Conservation (phyloP, 2,329 filamentous ascomycete species). For the Xylaria sp. region DNA sequence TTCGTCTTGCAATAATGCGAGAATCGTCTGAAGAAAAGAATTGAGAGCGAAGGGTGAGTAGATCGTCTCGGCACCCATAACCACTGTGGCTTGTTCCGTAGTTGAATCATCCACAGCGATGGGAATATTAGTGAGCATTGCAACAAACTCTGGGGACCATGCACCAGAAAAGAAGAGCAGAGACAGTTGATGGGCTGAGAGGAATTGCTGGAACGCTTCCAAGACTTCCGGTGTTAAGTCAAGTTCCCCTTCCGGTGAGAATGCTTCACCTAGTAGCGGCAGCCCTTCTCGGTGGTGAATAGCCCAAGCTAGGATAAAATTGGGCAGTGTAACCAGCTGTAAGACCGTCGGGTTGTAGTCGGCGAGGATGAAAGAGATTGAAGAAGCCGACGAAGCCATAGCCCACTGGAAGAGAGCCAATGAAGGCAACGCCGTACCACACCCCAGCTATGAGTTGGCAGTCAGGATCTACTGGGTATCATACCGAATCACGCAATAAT, state of each 20-base stretch:
- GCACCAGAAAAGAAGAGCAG: slow-evolving; percentile 78
- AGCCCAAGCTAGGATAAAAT: slow-evolving; percentile 78
- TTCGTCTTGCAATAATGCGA: slow-evolving; percentile 59
- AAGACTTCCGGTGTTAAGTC: slow-evolving; percentile 70
- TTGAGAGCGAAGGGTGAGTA: slow-evolving; percentile 79
- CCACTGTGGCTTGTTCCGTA: slow-evolving; percentile 58
- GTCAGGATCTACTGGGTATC: slow-evolving; percentile 44
- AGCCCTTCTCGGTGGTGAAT: slow-evolving; percentile 56
- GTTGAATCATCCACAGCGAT: slow-evolving; percentile 23
- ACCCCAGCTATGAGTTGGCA: slow-evolving; percentile 70
- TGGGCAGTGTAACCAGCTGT: slow-evolving; percentile 81
- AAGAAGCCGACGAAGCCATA: slow-evolving; percentile 50
- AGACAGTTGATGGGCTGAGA: slow-evolving; percentile 62
- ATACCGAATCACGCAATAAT: slow-evolving; percentile 24
- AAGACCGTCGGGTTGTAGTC: slow-evolving; percentile 86
- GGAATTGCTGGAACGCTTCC: slow-evolving; percentile 65
- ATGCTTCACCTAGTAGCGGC: slow-evolving; percentile 57
- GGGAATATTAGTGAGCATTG: slow-evolving; percentile 58
- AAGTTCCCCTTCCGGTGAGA: slow-evolving; percentile 64
- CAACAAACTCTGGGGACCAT: slow-evolving; percentile 74
- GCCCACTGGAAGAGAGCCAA: slow-evolving; percentile 76
- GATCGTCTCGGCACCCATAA: slow-evolving; percentile 84
- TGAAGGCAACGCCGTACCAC: slow-evolving; percentile 79
- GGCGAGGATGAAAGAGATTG: slow-evolving; percentile 72
- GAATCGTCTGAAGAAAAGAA: slow-evolving; percentile 75